Evolutionary conservation across 768 basidiomycete genomes (phyloP).

Genomic region (Pleurotus cornucopiae): DNA sequence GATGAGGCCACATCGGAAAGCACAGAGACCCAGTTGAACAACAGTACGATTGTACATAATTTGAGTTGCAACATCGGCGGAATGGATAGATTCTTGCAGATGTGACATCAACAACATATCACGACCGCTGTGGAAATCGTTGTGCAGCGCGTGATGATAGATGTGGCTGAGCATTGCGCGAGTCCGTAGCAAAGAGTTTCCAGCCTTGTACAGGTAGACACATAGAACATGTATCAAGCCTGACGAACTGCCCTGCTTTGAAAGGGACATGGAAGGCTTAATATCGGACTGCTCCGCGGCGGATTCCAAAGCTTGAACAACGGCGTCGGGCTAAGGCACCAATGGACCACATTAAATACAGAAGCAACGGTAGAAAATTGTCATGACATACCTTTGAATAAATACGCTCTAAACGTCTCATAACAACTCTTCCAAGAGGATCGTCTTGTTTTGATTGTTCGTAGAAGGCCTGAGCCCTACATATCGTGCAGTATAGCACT

Average conservation of each 20-base stretch:
- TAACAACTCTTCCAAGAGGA: slow-evolving; percentile 80
- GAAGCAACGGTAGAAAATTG: slow-evolving; percentile 11
- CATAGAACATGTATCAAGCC: slow-evolving; percentile 86
- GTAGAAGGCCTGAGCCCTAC: slow-evolving; percentile 88
- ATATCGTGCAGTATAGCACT: slow-evolving; percentile 88
- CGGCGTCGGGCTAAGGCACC: slow-evolving; percentile 74
- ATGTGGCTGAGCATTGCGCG: slow-evolving; percentile 97
- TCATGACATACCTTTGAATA: slow-evolving; percentile 82
- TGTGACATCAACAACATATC: slow-evolving; percentile 99
- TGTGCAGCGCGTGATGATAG: slow-evolving; percentile 94
- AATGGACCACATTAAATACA: slow-evolving; percentile 9
- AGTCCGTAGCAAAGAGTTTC: slow-evolving; percentile 88
- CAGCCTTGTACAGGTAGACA: slow-evolving; percentile 88
- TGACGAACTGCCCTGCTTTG: slow-evolving; percentile 52
- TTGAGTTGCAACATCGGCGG: slow-evolving; percentile 94
- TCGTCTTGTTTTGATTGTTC: slow-evolving; percentile 77
- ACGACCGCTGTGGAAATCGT: slow-evolving; percentile 93
- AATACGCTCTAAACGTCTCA: slow-evolving; percentile 95
- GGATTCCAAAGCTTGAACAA: slow-evolving; percentile 86
- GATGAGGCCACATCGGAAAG: slow-evolving; percentile 93
- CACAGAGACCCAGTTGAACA: slow-evolving; percentile 94
- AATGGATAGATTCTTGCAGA: slow-evolving; percentile 93
- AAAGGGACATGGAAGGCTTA: slow-evolving; percentile 59
- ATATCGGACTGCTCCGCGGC: slow-evolving; percentile 54
- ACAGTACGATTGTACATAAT: slow-evolving; percentile 97